Evolutionary conservation across 83 land plant species (phyloP).

Genomic region (Diphasiastrum complanatum): DNA sequence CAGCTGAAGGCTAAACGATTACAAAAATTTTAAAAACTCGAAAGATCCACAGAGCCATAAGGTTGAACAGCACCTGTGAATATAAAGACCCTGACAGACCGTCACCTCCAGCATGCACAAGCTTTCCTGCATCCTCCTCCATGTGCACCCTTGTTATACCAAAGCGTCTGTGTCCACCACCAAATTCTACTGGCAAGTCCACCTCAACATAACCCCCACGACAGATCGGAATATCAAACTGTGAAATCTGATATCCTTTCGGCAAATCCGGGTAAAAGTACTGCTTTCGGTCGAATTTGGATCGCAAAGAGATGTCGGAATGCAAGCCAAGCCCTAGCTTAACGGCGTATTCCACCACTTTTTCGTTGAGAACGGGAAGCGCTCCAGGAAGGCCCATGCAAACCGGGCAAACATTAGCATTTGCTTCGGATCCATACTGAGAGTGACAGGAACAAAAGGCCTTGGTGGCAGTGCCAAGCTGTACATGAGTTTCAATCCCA

Average conservation of each 20-base stretch:
- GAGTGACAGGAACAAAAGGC: conserved; percentile 90
- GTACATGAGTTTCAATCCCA: conserved; percentile 94
- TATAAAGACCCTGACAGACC: conserved; percentile 53
- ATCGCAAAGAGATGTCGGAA: conserved; percentile 49
- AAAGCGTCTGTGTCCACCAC: conserved; percentile 85
- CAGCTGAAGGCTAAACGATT: neutral
- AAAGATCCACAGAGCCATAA: neutral
- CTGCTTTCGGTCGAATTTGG: conserved; percentile 93
- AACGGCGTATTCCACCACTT: conserved; percentile 63
- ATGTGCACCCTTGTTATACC: conserved; percentile 92
- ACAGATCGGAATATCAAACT: conserved; percentile 86
- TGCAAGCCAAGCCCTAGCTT: conserved; percentile 76
- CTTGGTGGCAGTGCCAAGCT: conserved; percentile 73
- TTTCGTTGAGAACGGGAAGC: conserved; percentile 68
- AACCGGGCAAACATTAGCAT: conserved; percentile 70
- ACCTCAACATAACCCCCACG: conserved; percentile 58
- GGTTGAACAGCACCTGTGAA: conserved; percentile 23
- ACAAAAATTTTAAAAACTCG: no score
- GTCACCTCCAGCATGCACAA: conserved; percentile 69
- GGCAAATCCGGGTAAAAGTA: conserved; percentile 95
- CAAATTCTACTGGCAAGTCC: conserved; percentile 85
- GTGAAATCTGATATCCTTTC: conserved; percentile 96
- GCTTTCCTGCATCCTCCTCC: conserved; percentile 99
- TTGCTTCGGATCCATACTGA: conserved; percentile 75
- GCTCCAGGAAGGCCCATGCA: conserved; percentile 95